A percentile compares a stretch with the other conserved stretches of the same genome.
phyloP scores from a whole-genome alignment of 495 filamentous ascomycete species.

The Neurospora sp. region DNA sequence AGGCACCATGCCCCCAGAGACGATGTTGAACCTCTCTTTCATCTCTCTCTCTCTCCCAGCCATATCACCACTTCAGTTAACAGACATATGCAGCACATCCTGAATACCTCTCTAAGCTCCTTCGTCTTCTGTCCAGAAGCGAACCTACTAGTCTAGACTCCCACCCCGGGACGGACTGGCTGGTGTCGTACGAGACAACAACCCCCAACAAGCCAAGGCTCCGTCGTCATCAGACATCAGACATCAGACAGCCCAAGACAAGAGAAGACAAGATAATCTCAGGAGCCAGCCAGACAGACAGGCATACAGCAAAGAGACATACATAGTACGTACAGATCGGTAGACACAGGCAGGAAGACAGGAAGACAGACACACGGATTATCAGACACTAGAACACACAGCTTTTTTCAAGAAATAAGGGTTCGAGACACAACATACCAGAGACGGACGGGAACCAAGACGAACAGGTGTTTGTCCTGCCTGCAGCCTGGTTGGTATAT shows the following conservation, averaged over 20 bases:
- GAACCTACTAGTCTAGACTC: background rate
- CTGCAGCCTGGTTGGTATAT: background rate
- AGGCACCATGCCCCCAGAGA: background rate
- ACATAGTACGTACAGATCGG: background rate
- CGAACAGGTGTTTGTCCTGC: background rate
- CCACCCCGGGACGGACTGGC: background rate
- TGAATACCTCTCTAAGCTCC: no score
- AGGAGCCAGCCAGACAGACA: background rate
- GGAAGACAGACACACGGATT: background rate
- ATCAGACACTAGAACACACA: background rate
- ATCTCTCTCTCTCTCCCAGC: background rate
- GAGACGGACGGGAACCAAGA: background rate
- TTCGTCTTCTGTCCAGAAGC: no score
- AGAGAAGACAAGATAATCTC: background rate
- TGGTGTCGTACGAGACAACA: background rate
- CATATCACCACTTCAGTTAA: background rate
- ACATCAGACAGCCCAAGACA: background rate
- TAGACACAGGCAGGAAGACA: background rate
- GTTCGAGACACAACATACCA: background rate
- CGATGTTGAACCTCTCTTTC: background rate
- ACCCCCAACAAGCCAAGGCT: background rate
- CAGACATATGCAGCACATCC: background rate
- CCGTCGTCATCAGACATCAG: background rate
- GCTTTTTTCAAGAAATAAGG: background rate
- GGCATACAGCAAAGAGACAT: background rate